Evolutionary conservation across 192 early-diverging fungal species (phyloP).

Genomic region (Entophlyctis luteolus): DNA sequence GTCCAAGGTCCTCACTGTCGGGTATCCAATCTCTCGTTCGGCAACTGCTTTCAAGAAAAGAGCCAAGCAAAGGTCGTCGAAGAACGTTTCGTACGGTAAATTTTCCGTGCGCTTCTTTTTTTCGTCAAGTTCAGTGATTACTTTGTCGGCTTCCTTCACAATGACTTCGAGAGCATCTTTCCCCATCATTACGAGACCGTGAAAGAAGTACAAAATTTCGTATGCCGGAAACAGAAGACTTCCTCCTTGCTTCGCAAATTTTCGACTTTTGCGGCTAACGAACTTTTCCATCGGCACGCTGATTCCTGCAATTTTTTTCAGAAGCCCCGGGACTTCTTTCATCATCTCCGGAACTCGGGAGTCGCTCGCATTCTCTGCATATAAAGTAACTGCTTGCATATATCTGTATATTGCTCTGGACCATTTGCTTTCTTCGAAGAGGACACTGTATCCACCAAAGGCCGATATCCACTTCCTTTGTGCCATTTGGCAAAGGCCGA

Average conservation of each 20-base stretch:
- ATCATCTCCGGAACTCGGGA: conserved; percentile 58
- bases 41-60: conserved; percentile 66
- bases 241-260: conserved; percentile 63
- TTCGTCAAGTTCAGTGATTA: conserved; percentile 43
- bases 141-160: conserved; percentile 43
- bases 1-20: background rate
- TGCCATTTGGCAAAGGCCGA: conserved; percentile 62
- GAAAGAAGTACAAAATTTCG: conserved; percentile 72
- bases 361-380: conserved; percentile 27
- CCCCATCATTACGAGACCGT: conserved; percentile 71
- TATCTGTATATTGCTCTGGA: conserved; percentile 79
- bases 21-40: conserved; percentile 56
- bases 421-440: conserved; percentile 81
- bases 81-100: conserved; percentile 55
- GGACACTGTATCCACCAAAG: conserved; percentile 53
- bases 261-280: conserved; percentile 76
- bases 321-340: conserved; percentile 59
- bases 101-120: conserved; percentile 14
- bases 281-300: conserved; percentile 85
- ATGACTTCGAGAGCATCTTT: conserved; percentile 37
- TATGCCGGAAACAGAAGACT: conserved; percentile 69
- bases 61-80: conserved; percentile 76
- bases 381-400: conserved; percentile 61
- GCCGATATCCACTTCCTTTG: conserved; percentile 60
- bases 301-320: conserved; percentile 81